Evolutionary conservation across 257 asterid species (phyloP).

Genomic region (Lycium ferocissimum): DNA sequence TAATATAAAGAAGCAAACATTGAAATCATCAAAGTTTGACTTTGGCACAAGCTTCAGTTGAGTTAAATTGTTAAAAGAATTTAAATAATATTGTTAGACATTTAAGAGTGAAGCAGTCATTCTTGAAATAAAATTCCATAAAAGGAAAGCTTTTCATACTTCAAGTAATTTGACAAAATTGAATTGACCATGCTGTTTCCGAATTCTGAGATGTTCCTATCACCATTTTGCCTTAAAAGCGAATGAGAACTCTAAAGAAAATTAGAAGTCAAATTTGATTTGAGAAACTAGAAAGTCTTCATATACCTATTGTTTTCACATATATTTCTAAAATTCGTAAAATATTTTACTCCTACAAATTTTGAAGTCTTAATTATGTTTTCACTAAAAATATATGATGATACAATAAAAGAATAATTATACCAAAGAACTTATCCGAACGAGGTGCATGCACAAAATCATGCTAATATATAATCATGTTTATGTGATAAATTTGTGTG

Average conservation of each 20-base stretch:
- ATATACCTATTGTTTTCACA: neutral
- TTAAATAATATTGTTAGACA: neutral
- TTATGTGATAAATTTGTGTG: neutral
- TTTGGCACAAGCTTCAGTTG: neutral
- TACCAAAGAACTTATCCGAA: neutral
- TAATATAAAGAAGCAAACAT: neutral
- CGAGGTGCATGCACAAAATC: neutral
- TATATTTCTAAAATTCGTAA: neutral
- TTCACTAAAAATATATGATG: neutral
- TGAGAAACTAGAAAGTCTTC: neutral
- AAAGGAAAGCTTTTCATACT: neutral
- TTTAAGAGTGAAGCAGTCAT: constrained; percentile 12
- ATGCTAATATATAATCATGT: neutral
- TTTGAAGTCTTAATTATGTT: neutral
- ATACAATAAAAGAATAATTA: neutral
- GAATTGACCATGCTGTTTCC: neutral
- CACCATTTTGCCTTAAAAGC: neutral
- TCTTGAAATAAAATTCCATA: neutral
- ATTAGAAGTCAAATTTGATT: neutral
- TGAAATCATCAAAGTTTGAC: constrained; percentile 25
- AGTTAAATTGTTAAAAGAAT: neutral
- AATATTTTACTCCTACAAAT: neutral
- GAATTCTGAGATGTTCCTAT: neutral
- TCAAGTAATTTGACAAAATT: neutral
- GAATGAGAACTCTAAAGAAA: neutral